A percentile compares a stretch with the other conserved stretches of the same genome.
phyloP scores from a whole-genome alignment of 139 green algal species.

The Limnomonas spitsbergensis region DNA sequence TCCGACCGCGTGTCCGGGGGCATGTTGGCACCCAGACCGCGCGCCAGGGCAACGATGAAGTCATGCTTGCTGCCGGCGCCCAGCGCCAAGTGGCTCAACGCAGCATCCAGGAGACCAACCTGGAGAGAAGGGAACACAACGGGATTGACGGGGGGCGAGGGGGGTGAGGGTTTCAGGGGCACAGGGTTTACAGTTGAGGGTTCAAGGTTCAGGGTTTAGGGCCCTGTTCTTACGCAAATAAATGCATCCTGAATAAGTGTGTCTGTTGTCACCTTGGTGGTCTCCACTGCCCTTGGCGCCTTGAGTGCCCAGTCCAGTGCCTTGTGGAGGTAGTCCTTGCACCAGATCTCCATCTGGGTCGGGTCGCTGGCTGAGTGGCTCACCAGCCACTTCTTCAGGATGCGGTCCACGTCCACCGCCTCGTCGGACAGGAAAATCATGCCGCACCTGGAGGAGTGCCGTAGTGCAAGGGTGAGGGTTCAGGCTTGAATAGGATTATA shows the following conservation, averaged over 20 bases:
- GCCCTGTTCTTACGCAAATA: too few relatives aligned
- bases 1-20: slow-evolving; percentile 27
- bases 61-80: slow-evolving; percentile 33
- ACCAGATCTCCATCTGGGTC: slow-evolving; percentile 26
- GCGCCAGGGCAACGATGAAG: slow-evolving; percentile 48
- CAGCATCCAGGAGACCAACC: slow-evolving; percentile 28
- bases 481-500: neutral
- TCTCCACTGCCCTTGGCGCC: slow-evolving; percentile 41
- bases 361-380: slow-evolving; percentile 4
- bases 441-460: slow-evolving; percentile 27
- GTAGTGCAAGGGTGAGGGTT: too few relatives aligned
- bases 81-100: slow-evolving; percentile 47
- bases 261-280: slow-evolving; percentile 49
- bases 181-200: too few relatives aligned
- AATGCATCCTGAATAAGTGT: too few relatives aligned
- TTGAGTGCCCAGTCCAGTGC: slow-evolving; percentile 46
- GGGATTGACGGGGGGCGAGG: neutral
- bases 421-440: slow-evolving; percentile 73
- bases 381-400: slow-evolving; percentile 50
- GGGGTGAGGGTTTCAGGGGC: too few relatives aligned
- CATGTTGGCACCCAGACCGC: slow-evolving; percentile 60
- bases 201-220: too few relatives aligned
- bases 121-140: neutral
- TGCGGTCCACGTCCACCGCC: slow-evolving; percentile 44
- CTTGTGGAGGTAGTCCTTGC: slow-evolving; percentile 41